Percentiles rank a stretch among this genome's conserved stretches.
phyloP scores from a whole-genome alignment of 257 asterid genomes.

The Forsythia suspensa region DNA sequence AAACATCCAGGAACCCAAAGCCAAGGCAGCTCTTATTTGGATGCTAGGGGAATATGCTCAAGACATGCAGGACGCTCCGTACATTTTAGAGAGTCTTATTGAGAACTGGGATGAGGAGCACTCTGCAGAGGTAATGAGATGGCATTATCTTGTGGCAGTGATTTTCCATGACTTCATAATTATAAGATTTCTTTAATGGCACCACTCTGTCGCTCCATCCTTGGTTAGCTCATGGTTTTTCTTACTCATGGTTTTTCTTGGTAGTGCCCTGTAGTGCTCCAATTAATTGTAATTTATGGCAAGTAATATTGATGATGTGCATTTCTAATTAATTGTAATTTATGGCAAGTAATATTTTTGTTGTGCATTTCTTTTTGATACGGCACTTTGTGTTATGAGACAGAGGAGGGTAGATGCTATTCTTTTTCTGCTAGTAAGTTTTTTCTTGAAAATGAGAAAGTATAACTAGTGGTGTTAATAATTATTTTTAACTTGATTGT shows the following conservation, averaged over 20 bases:
- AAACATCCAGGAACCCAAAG: constrained; percentile 93
- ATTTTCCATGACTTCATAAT: not conserved
- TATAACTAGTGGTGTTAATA: constrained; percentile 2
- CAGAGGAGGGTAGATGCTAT: constrained; percentile 12
- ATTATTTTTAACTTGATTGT: not conserved
- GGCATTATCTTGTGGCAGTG: not conserved
- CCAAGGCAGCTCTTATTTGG: constrained; percentile 99
- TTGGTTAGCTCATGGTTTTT: not conserved
- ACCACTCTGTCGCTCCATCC: not conserved
- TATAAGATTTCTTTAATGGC: not conserved
- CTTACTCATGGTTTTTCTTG: not conserved
- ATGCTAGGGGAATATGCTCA: constrained; percentile 98
- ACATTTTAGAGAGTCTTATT: constrained; percentile 72
- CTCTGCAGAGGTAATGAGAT: constrained; percentile 79
- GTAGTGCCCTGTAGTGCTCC: constrained; percentile 6
- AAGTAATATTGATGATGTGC: not conserved
- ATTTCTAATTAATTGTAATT: not conserved
- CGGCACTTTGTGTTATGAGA: constrained; percentile 3
- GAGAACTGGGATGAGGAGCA: constrained; percentile 99
- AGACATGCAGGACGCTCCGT: constrained; percentile 99
- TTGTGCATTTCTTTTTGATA: constrained; percentile 1
- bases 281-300: not conserved
- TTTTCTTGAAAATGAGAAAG: not conserved
- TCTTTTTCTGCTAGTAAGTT: not conserved
- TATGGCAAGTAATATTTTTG: not conserved